Evolutionary conservation across 176 grass and related monocot species (phyloP).

Genomic region (Carex cristatella): DNA sequence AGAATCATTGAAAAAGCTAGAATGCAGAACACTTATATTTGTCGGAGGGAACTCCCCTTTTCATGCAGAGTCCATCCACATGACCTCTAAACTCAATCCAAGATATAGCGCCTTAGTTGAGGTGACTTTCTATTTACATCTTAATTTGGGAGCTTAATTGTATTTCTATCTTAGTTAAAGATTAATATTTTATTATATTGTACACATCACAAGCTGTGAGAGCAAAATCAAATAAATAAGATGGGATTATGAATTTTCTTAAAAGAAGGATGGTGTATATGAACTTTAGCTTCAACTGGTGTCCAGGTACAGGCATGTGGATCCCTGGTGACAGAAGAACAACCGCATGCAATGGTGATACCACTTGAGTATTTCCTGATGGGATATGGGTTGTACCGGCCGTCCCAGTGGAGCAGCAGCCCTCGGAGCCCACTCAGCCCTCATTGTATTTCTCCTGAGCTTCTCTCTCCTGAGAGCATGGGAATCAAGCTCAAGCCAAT

Average conservation of each 20-base stretch:
- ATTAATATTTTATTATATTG: not conserved
- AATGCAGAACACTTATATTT: slow-evolving; percentile 84
- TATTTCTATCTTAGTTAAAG: not conserved
- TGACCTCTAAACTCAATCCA: slow-evolving; percentile 69
- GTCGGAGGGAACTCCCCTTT: slow-evolving; percentile 82
- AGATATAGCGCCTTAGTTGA: slow-evolving; percentile 84
- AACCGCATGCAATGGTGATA: slow-evolving; percentile 87
- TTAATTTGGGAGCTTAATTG: not conserved
- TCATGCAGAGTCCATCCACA: slow-evolving; percentile 65
- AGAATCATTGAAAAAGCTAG: slow-evolving; percentile 67
- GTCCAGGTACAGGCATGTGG: slow-evolving; percentile 86
- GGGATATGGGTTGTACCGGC: slow-evolving; percentile 77
- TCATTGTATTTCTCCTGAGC: slow-evolving; percentile 72
- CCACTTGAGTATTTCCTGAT: slow-evolving; percentile 89
- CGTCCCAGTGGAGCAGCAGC: slow-evolving; percentile 51
- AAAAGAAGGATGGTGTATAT: not conserved
- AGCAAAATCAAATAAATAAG: not conserved
- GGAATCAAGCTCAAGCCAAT: slow-evolving; percentile 97
- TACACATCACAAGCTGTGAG: not conserved
- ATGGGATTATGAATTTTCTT: not conserved
- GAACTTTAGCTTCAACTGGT: slow-evolving; percentile 12
- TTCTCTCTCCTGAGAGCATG: slow-evolving; percentile 97
- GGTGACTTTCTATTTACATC: slow-evolving; percentile 35
- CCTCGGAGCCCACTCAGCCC: slow-evolving; percentile 68
- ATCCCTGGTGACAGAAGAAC: slow-evolving; percentile 82